Evolutionary conservation across 192 early-diverging fungal species (phyloP).

Genomic region (Thoreauomyces humboldtii): DNA sequence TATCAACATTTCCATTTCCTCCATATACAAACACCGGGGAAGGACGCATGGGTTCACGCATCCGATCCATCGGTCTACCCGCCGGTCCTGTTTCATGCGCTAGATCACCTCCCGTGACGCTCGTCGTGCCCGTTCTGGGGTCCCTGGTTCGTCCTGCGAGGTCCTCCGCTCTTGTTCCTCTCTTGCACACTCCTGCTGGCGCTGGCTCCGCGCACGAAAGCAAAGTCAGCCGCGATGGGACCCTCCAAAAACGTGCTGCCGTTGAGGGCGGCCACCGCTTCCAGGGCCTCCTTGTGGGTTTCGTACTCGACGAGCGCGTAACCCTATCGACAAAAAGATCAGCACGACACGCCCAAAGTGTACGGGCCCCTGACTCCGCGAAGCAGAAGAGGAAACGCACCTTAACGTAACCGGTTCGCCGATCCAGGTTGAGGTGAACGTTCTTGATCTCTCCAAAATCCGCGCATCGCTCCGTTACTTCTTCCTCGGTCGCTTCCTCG

Average conservation of each 20-base stretch:
- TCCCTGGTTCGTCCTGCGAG: no score
- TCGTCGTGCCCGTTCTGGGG: no score
- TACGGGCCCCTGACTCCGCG: no score
- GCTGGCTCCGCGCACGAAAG: slow-evolving; percentile 66
- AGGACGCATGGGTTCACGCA: no score
- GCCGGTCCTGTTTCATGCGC: no score
- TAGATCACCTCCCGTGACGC: no score
- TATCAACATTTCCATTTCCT: no score
- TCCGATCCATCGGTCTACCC: no score
- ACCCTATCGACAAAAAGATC: slow-evolving; percentile 75
- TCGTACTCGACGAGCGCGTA: slow-evolving; percentile 91
- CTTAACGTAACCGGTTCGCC: slow-evolving; percentile 95
- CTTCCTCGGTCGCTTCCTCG: slow-evolving; percentile 93
- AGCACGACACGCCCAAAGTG: neutral
- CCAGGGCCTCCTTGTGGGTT: slow-evolving; percentile 72
- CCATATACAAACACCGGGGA: no score
- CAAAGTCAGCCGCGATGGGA: slow-evolving; percentile 77
- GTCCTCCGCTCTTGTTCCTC: no score
- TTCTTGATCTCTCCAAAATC: slow-evolving; percentile 91
- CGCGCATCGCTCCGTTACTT: slow-evolving; percentile 75
- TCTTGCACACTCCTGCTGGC: slow-evolving; percentile 23
- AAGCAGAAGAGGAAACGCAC: no score
- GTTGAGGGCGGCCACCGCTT: slow-evolving; percentile 72
- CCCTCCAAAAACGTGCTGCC: slow-evolving; percentile 73
- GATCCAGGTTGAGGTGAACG: slow-evolving; percentile 89